Evolutionary conservation across 2,329 filamentous ascomycete genomes (phyloP), one percentile per base, ranked within the genome.

Genomic region (Aspergillus ochraceus): DNA sequence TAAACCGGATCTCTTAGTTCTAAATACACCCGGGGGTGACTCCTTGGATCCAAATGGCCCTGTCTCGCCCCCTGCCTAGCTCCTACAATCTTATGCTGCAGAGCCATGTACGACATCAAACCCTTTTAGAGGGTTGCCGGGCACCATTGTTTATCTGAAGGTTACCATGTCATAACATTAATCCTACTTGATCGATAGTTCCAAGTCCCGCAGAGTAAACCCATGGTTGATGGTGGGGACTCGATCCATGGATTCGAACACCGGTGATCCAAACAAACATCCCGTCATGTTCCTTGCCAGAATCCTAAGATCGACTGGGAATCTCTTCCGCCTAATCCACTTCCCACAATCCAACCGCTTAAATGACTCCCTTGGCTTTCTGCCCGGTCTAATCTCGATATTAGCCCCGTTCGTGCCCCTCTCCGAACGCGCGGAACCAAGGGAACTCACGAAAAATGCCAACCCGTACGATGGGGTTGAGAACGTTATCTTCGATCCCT

Each of bases 401-500:
- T 55, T 49, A 55, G 53, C 42, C 53, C 22, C 36, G 53, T 26
- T 45, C 26, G 49, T 29, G 12, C 49, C 14, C 49, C 49, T 24
- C 17, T 11, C n/a, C 24, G 19, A 32, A 24, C 24, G 10, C 6
- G 29, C 32, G 49, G 17, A 47, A 39, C 19, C 45, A n/a, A 36
- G 42, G 45, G n/a, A 54, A 76, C 75, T 68, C 64, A 77, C 75
- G 58, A 70, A 89, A 66, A 89, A 89, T 1, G 82, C 87, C 67
- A 88, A 71, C 0, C 86, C 87, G 66, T 84, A 86, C 60, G 83
- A 81, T 39, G 81, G 78, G 11, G 86, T 89, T 2, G 80, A 83
- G 63, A 90, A 90, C 0, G 87, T 89, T 66, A 90, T 88, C 61
- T 83, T 88, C 1, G 81, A 73, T 1, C 88, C 88, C 72, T 85